Evolutionary conservation across 805 yeast species (phyloP).

Genomic region (Teunomyces barrocoloradensis): DNA sequence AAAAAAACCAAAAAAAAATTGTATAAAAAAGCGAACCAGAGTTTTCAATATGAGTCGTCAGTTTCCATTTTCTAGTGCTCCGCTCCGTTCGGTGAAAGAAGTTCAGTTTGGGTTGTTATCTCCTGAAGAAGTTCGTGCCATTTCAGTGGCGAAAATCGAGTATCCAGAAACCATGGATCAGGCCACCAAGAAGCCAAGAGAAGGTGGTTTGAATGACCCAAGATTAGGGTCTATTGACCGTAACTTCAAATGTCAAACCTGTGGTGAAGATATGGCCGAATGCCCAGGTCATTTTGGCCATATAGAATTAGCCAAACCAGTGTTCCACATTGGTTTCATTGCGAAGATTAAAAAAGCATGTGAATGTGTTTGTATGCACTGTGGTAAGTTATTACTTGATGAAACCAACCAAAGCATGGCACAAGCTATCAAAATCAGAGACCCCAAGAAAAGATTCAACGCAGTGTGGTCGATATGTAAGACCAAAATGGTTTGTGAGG

Average conservation of each 20-base stretch:
- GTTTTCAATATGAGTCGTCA: slow-evolving; percentile 40
- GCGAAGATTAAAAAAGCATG: slow-evolving; percentile 91
- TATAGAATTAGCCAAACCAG: slow-evolving; percentile 97
- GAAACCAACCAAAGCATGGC: slow-evolving; percentile 81
- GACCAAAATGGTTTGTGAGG: slow-evolving; percentile 93
- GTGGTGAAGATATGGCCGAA: slow-evolving; percentile 99
- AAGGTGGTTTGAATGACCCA: slow-evolving; percentile 96
- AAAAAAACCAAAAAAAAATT: slow-evolving; percentile 9
- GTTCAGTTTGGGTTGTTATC: slow-evolving; percentile 97
- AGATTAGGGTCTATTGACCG: slow-evolving; percentile 96
- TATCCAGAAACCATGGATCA: slow-evolving; percentile 99
- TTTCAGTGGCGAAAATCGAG: slow-evolving; percentile 96
- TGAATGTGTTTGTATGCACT: slow-evolving; percentile 97
- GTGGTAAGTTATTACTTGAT: slow-evolving; percentile 91
- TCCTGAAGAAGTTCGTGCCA: slow-evolving; percentile 94
- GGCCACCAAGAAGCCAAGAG: slow-evolving; percentile 89
- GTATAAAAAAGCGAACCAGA: slow-evolving; percentile 12
- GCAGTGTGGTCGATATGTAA: slow-evolving; percentile 95
- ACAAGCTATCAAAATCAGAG: slow-evolving; percentile 82
- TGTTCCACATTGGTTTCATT: slow-evolving; percentile 96
- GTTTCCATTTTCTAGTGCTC: slow-evolving; percentile 96
- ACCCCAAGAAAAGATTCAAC: slow-evolving; percentile 92
- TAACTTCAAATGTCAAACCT: slow-evolving; percentile 96
- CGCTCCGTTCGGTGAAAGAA: slow-evolving; percentile 94
- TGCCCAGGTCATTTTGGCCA: slow-evolving; percentile 99